phyloP scores from a whole-genome alignment of 1,284 basidiomycete species.

The Caloboletus inedulis region DNA sequence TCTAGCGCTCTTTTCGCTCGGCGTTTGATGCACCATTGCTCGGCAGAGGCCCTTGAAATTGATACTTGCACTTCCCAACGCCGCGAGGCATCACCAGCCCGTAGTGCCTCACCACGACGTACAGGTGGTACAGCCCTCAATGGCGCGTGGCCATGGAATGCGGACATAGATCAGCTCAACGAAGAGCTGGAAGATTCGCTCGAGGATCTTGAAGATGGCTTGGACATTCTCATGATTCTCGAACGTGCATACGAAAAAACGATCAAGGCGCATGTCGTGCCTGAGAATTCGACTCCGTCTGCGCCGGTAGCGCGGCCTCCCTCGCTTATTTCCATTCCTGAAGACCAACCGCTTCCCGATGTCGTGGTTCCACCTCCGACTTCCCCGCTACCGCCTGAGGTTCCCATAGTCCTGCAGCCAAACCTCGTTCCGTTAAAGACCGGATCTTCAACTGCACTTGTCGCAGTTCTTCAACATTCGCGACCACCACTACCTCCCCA shows the following conservation, averaged over 20 bases:
- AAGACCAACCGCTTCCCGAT: constrained; percentile 18
- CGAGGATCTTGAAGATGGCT: constrained; percentile 61
- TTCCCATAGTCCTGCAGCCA: constrained; percentile 13
- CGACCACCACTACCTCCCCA: constrained; percentile 21
- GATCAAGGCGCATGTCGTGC: constrained; percentile 54
- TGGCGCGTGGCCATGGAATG: constrained; percentile 30
- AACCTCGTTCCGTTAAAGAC: constrained; percentile 44
- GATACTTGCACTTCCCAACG: constrained; percentile 11
- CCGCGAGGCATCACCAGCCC: constrained; percentile 28
- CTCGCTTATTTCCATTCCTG: constrained; percentile 26
- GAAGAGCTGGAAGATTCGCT: constrained; percentile 50
- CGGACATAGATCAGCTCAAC: constrained; percentile 42
- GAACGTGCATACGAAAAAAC: constrained; percentile 66
- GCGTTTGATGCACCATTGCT: constrained; percentile 85
- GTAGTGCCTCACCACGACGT: constrained; percentile 29
- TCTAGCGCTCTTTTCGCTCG: constrained; percentile 79
- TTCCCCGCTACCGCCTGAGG: constrained; percentile 13
- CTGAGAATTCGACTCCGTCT: constrained; percentile 19
- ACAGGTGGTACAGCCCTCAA: constrained; percentile 26
- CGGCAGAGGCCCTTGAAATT: constrained; percentile 44
- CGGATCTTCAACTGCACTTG: constrained; percentile 68
- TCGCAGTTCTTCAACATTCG: constrained; percentile 60
- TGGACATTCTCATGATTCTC: constrained; percentile 63
- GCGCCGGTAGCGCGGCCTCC: constrained; percentile 4
- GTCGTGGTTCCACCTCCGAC: neutral